A percentile compares a stretch with the other conserved stretches of the same genome.
Conservation (phyloP, 352 stramenopile genomes). For the Phytophthora citrophthora region DNA sequence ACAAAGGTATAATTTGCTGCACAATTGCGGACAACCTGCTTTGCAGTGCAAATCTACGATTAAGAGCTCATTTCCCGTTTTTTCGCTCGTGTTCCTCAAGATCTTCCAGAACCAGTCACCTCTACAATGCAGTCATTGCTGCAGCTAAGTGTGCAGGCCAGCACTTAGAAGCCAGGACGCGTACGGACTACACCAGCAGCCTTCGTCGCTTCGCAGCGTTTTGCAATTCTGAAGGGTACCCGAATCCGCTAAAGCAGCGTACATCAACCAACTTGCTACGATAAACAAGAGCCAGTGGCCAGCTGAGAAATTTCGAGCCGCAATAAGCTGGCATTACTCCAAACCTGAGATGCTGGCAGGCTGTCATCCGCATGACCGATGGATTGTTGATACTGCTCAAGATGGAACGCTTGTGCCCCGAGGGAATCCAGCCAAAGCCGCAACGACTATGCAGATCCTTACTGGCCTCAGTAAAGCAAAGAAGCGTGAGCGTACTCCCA, state of each 20-base stretch:
- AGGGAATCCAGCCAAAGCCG: no score
- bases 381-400: no score
- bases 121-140: conserved; percentile 25
- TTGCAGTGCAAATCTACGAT: neutral
- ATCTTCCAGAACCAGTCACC: conserved; percentile 15
- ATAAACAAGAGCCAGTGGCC: conserved; percentile 14
- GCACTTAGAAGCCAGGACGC: conserved; percentile 22
- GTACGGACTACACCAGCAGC: conserved; percentile 29
- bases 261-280: conserved; percentile 25
- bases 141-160: conserved; percentile 22
- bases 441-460: neutral
- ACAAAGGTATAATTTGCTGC: no score
- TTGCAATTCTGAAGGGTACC: conserved; percentile 20
- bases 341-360: neutral
- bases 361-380: no score
- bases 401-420: no score
- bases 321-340: conserved; percentile 4
- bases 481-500: conserved; percentile 12
- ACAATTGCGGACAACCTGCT: no score
- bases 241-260: conserved; percentile 13
- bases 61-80: neutral
- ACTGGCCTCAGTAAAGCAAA: conserved; percentile 6
- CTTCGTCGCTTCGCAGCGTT: conserved; percentile 27
- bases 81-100: no score
- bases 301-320: conserved; percentile 5